These are phyloP conservation scores for Alternaria sp. DNA, from an alignment of 2,329 filamentous ascomycete species.

Conservation along the genomic window DNA sequence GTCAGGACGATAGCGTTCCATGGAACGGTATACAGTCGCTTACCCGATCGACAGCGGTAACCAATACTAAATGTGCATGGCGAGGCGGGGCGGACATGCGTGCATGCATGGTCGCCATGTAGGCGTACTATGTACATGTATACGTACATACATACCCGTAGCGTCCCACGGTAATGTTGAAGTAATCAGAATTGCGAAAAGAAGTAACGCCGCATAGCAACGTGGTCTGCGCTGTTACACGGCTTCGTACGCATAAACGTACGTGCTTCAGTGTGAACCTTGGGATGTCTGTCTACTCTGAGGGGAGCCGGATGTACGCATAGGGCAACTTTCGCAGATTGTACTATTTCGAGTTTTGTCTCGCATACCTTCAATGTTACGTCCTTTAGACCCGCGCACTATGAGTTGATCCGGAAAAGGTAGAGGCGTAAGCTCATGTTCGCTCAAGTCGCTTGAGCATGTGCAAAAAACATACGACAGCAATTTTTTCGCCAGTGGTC, in stretches of 20 bases:
- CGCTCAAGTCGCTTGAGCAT: too few species aligned
- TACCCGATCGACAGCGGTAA: background rate
- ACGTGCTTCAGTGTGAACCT: background rate
- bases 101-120: background rate
- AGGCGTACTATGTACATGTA: background rate
- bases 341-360: background rate
- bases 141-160: background rate
- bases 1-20: background rate
- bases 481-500: constrained; percentile 9
- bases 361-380: background rate
- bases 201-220: background rate
- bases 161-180: background rate
- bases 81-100: background rate
- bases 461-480: constrained; percentile 10
- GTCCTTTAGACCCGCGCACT: background rate
- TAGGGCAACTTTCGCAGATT: background rate
- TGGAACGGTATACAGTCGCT: background rate
- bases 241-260: background rate
- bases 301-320: background rate
- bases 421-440: too few species aligned
- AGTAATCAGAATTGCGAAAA: background rate
- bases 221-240: background rate
- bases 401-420: background rate
- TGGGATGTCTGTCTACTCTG: background rate
- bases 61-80: background rate